Evolutionary conservation across 2,329 filamentous ascomycete species (phyloP).

Genomic region (Ceratocystis destructans): DNA sequence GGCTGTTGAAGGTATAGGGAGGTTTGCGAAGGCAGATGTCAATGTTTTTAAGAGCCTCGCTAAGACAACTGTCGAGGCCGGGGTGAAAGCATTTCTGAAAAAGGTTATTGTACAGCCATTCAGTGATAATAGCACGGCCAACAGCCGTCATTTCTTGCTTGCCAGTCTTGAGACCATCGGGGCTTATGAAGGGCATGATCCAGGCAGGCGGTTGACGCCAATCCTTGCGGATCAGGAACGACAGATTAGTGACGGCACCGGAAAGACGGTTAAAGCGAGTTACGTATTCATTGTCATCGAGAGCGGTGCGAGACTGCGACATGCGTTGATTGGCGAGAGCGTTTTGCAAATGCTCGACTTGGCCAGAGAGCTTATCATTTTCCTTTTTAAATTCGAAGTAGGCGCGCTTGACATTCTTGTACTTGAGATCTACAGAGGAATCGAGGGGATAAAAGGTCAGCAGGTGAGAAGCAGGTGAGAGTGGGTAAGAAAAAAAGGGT

Average conservation of each 20-base stretch:
- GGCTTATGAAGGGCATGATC: constrained; percentile 67
- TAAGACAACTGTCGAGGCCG: constrained; percentile 61
- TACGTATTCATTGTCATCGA: constrained; percentile 89
- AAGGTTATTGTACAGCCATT: constrained; percentile 81
- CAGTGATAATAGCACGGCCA: constrained; percentile 73
- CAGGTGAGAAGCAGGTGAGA: constrained; percentile 19
- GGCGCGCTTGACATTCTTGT: constrained; percentile 94
- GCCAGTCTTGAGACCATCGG: constrained; percentile 70
- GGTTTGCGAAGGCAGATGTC: constrained; percentile 76
- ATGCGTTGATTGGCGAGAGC: constrained; percentile 93
- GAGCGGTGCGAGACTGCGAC: constrained; percentile 81
- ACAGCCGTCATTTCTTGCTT: constrained; percentile 98
- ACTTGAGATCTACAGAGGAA: constrained; percentile 61
- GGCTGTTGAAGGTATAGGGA: constrained; percentile 57
- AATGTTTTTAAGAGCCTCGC: constrained; percentile 66
- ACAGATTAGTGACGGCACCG: constrained; percentile 83
- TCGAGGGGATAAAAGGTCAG: background rate
- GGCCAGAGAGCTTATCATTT: constrained; percentile 63
- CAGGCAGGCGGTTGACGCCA: constrained; percentile 73
- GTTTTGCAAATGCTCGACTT: constrained; percentile 91
- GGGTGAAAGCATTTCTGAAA: constrained; percentile 92
- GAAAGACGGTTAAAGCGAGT: constrained; percentile 83
- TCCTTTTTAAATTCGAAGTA: constrained; percentile 93
- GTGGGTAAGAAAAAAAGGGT: constrained; percentile 5
- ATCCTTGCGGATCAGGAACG: constrained; percentile 92